Evolutionary conservation across 2,329 filamentous ascomycete genomes (phyloP).

Genomic region (Grosmannia huntii): DNA sequence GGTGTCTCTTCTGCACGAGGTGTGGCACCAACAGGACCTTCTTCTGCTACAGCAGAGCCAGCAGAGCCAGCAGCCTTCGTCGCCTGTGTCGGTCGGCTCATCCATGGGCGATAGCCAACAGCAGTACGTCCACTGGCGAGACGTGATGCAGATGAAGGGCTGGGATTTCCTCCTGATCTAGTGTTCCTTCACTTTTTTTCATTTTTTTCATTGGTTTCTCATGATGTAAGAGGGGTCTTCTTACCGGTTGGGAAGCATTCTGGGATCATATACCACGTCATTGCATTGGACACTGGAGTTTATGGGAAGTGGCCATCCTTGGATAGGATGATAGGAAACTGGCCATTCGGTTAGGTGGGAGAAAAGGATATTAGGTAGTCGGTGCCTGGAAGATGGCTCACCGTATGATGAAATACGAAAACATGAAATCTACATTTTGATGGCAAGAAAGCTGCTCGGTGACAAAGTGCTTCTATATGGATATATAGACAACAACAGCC

Average conservation of each 20-base stretch:
- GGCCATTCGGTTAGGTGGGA: neutral
- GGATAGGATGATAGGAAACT: neutral
- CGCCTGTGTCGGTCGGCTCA: conserved; percentile 17
- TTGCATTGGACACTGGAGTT: conserved; percentile 1
- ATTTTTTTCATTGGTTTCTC: neutral
- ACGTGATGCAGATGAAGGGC: conserved; percentile 79
- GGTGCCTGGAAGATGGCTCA: neutral
- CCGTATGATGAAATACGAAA: neutral
- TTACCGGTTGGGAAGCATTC: neutral
- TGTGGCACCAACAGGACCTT: conserved; percentile 66
- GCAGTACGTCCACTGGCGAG: conserved; percentile 82
- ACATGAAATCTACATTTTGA: neutral
- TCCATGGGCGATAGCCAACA: conserved; percentile 19
- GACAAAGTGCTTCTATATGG: neutral
- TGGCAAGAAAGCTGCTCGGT: neutral
- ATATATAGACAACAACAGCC: neutral
- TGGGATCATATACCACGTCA: neutral
- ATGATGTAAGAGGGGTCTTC: neutral
- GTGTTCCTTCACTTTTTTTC: conserved; percentile 10
- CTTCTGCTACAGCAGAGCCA: no score
- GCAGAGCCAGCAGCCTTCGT: conserved; percentile 16
- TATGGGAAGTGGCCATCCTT: neutral
- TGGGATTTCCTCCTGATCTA: conserved; percentile 91
- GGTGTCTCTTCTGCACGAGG: conserved; percentile 62
- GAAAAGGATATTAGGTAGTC: neutral